These are phyloP conservation scores for Sporothrix euskadiensis DNA, from an alignment of 2,329 filamentous ascomycete species.

Conservation along the genomic window DNA sequence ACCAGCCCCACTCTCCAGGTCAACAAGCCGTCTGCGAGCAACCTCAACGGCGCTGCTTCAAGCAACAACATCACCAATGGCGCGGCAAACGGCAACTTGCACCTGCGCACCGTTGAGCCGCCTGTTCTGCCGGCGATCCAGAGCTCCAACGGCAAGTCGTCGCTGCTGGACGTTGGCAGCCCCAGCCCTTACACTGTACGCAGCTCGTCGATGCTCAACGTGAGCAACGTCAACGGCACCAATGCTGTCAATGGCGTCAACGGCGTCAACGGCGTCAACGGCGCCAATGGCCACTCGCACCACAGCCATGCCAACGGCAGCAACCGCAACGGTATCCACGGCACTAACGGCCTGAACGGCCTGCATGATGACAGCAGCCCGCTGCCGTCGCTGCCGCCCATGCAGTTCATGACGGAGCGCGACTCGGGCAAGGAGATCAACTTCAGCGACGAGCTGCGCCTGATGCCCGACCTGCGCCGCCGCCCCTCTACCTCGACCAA, in stretches of 20 bases:
- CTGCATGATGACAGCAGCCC: slow-evolving; percentile 27
- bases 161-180: slow-evolving; percentile 28
- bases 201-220: slow-evolving; percentile 28
- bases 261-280: background rate
- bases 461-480: slow-evolving; percentile 32
- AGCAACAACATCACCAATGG: background rate
- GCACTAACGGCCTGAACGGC: slow-evolving; percentile 9
- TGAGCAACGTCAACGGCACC: slow-evolving; percentile 1
- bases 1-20: background rate
- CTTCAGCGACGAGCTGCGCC: slow-evolving; percentile 31
- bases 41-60: background rate
- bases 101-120: slow-evolving; percentile 23
- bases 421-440: slow-evolving; percentile 30
- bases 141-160: slow-evolving; percentile 16
- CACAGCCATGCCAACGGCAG: background rate
- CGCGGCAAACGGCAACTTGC: background rate
- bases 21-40: slow-evolving; percentile 3
- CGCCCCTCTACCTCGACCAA: slow-evolving; percentile 37
- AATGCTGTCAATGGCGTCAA: background rate
- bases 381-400: slow-evolving; percentile 29
- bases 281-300: slow-evolving; percentile 12
- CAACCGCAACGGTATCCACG: slow-evolving; percentile 17
- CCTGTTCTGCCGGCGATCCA: slow-evolving; percentile 22
- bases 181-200: background rate
- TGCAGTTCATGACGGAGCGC: slow-evolving; percentile 32